Base-by-base conservation (phyloP, 2,329 filamentous ascomycete species). In the Periconia sp. region DNA sequence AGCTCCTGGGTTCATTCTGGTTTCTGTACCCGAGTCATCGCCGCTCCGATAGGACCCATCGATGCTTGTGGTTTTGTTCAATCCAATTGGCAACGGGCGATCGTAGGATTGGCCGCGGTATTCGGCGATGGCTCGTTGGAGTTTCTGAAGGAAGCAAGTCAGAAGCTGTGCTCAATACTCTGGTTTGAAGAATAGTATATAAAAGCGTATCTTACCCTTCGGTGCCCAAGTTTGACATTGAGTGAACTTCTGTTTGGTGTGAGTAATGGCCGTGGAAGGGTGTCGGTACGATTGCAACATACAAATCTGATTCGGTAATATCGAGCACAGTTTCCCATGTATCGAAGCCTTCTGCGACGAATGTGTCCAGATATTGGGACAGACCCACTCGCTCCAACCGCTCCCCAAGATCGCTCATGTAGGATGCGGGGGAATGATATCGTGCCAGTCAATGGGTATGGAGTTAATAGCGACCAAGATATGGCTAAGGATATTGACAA, bases 241-340 rank as follows among this genome's bases (percentile, higher is more conserved):
- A 94, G 78, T 41, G 82, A 82, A 76, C 90, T 49, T 35, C 53
- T 55, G 41, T 42, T 45, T 35, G 13, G 10, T 47, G 19, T 31
- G 8, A 48, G 41, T 30, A 19, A 41, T 18, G 33, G 10, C 13
- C 33, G 13, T n/a, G 13, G 33, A 37, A 37, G 41, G 7, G 20
- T 33, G 1, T 1, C 18, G 15, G 9, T 3, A 48, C 86, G 71
- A 74, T 18, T 14, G n/a, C 14, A 30, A 49, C 47, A 33, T 49
- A 91, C 88, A 94, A 79, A 66, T 94, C 90, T 20, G 88, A 89
- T 73, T 93, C 90, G 56, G 90, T 91, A 50, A 94, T 92, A 68
- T 93, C 90, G 47, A 92, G 79, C 51, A 93, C 86, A 1, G 87
- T 92, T 33, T 91, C 88, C 90, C 90, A 93, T 11, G 86, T 85